These are phyloP conservation scores for Hapsidospora chrysogenum DNA, from an alignment of 495 filamentous ascomycete species.

Conservation along the genomic window DNA sequence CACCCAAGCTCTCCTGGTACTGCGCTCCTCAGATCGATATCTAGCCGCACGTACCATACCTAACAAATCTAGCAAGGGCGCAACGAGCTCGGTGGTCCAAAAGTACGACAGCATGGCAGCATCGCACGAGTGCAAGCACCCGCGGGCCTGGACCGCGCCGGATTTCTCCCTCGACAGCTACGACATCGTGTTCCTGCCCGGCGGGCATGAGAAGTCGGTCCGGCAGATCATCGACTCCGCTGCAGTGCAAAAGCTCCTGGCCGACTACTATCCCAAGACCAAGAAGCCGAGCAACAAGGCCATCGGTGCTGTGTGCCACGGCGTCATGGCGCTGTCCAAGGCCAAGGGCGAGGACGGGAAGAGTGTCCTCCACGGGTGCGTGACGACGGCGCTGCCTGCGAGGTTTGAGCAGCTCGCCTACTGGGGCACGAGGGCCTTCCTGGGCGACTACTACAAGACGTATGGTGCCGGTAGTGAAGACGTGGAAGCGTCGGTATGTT, in stretches of 20 bases:
- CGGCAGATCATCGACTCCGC: conserved; percentile 35
- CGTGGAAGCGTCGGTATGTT: conserved; percentile 27
- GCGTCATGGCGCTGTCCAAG: conserved; percentile 33
- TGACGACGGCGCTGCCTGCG: conserved; percentile 32
- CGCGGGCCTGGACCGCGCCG: conserved; percentile 28
- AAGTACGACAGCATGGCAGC: conserved; percentile 25
- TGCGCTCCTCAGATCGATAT: conserved; percentile 5
- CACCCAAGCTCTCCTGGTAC: conserved; percentile 34
- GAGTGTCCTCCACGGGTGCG: conserved; percentile 29
- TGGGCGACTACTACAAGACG: conserved; percentile 42
- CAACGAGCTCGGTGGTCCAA: conserved; percentile 21
- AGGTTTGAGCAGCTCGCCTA: conserved; percentile 32
- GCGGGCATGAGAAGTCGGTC: conserved; percentile 36
- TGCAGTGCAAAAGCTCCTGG: conserved; percentile 25
- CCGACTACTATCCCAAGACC: conserved; percentile 30
- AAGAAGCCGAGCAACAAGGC: conserved; percentile 26
- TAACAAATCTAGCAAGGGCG: conserved; percentile 19
- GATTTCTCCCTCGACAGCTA: conserved; percentile 27
- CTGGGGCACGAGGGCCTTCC: conserved; percentile 29
- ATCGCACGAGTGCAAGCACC: conserved; percentile 22
- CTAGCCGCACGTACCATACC: too few relatives aligned
- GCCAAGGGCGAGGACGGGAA: conserved; percentile 21
- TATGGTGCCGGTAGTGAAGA: conserved; percentile 33
- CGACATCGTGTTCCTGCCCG: conserved; percentile 33
- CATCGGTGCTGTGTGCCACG: conserved; percentile 35